Conservation (phyloP, 2,329 filamentous ascomycete species). For the Chrysoporthe puriensis region DNA sequence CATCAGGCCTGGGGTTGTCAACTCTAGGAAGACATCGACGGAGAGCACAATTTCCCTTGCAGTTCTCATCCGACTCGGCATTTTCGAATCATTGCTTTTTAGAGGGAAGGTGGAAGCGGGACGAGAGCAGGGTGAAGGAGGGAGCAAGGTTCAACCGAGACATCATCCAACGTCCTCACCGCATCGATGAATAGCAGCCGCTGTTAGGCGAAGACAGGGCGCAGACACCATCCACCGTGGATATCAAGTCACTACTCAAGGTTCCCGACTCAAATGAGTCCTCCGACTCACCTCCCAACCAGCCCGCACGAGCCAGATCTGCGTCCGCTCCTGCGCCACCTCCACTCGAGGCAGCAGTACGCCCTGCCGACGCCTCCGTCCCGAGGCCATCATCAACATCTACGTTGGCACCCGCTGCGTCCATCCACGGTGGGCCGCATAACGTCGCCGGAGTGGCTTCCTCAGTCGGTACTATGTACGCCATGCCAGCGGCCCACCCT, state of each 20-base stretch:
- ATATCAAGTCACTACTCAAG: constrained; percentile 91
- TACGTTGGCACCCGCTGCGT: constrained; percentile 25
- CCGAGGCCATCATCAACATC: constrained; percentile 22
- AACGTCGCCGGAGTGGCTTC: constrained; percentile 24
- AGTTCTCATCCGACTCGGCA: constrained; percentile 13
- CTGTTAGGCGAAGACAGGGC: constrained; percentile 39
- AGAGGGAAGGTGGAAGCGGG: constrained; percentile 19
- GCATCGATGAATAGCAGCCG: constrained; percentile 40
- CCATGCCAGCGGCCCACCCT: constrained; percentile 24
- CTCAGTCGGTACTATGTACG: constrained; percentile 26
- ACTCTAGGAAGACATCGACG: constrained; percentile 4
- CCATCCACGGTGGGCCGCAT: constrained; percentile 25
- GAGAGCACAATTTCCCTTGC: constrained; percentile 13
- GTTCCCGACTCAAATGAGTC: constrained; percentile 74
- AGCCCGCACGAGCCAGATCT: constrained; percentile 37
- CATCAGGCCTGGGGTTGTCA: constrained; percentile 10
- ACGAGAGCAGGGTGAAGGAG: constrained; percentile 17
- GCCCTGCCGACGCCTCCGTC: constrained; percentile 11
- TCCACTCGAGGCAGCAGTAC: constrained; percentile 31
- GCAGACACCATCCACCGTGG: constrained; percentile 73
- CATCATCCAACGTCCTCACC: background rate
- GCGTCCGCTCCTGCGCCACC: constrained; percentile 39
- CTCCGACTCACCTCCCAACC: constrained; percentile 50
- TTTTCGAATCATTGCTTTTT: constrained; percentile 11
- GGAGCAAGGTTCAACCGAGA: constrained; percentile 8